Percentiles rank a stretch among this genome's conserved stretches.
Evolutionary conservation across 1,284 basidiomycete species (phyloP).

Genomic region (Trichosporon sp.): DNA sequence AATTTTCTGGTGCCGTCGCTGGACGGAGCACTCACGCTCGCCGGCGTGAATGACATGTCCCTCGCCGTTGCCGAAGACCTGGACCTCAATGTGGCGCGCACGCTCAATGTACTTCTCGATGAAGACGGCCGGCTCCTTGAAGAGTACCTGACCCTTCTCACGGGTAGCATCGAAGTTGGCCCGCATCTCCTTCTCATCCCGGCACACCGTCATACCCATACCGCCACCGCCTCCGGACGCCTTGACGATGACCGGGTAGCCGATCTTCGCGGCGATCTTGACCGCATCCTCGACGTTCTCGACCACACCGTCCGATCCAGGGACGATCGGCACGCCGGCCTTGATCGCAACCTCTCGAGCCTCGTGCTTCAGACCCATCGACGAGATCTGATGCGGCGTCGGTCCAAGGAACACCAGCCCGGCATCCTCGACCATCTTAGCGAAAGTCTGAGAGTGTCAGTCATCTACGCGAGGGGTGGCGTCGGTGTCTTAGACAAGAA

Average conservation of each 20-base stretch:
- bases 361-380: slow-evolving; percentile 62
- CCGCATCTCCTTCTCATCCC: slow-evolving; percentile 51
- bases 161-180: slow-evolving; percentile 40
- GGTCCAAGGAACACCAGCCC: slow-evolving; percentile 63
- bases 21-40: slow-evolving; percentile 65
- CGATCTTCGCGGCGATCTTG: slow-evolving; percentile 50
- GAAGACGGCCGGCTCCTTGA: slow-evolving; percentile 57
- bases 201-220: slow-evolving; percentile 61
- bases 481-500: no score
- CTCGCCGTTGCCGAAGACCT: slow-evolving; percentile 63
- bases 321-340: slow-evolving; percentile 56
- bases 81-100: slow-evolving; percentile 62
- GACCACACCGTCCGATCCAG: slow-evolving; percentile 55
- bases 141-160: slow-evolving; percentile 51
- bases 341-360: slow-evolving; percentile 54
- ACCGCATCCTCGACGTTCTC: slow-evolving; percentile 51
- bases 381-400: slow-evolving; percentile 52
- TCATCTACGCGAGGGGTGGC: no score
- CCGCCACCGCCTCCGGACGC: slow-evolving; percentile 67
- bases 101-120: slow-evolving; percentile 58
- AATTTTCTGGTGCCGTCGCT: slow-evolving; percentile 67
- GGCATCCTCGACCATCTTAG: slow-evolving; percentile 51
- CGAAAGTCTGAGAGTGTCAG: slow-evolving; percentile 49
- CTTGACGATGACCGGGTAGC: slow-evolving; percentile 56
- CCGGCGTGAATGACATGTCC: slow-evolving; percentile 59